phyloP scores from a whole-genome alignment of 805 yeast genomes.

The Candida orba region DNA sequence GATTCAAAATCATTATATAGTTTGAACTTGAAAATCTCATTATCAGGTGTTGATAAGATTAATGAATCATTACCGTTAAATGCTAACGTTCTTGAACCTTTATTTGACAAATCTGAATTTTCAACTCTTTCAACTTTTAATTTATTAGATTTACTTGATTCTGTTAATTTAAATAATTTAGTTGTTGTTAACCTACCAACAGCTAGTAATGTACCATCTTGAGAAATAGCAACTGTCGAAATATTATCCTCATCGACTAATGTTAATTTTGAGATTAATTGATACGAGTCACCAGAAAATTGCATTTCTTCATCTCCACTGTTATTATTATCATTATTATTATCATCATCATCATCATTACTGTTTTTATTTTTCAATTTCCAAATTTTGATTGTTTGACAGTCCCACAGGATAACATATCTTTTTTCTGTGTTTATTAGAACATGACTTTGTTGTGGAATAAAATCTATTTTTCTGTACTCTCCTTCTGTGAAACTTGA shows the following conservation, averaged over 20 bases:
- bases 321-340: slow-evolving; percentile 18
- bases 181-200: slow-evolving; percentile 66
- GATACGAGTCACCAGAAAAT: slow-evolving; percentile 34
- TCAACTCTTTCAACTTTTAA: slow-evolving; percentile 48
- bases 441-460: slow-evolving; percentile 50
- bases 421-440: slow-evolving; percentile 39
- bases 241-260: slow-evolving; percentile 77
- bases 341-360: slow-evolving; percentile 13
- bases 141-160: slow-evolving; percentile 27
- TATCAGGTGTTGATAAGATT: slow-evolving; percentile 50
- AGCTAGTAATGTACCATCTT: slow-evolving; percentile 56
- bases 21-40: slow-evolving; percentile 43
- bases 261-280: slow-evolving; percentile 57
- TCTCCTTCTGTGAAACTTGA: slow-evolving; percentile 63
- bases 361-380: slow-evolving; percentile 31
- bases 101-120: slow-evolving; percentile 28
- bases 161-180: slow-evolving; percentile 59
- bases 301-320: slow-evolving; percentile 13
- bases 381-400: slow-evolving; percentile 81
- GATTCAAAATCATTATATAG: slow-evolving; percentile 27
- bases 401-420: slow-evolving; percentile 71
- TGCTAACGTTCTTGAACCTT: slow-evolving; percentile 49
- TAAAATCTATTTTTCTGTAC: slow-evolving; percentile 60
- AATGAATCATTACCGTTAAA: slow-evolving; percentile 42
- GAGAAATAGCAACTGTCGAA: slow-evolving; percentile 56